Evolutionary conservation across 768 basidiomycete species (phyloP).

Genomic region (Pleurotus platypus): DNA sequence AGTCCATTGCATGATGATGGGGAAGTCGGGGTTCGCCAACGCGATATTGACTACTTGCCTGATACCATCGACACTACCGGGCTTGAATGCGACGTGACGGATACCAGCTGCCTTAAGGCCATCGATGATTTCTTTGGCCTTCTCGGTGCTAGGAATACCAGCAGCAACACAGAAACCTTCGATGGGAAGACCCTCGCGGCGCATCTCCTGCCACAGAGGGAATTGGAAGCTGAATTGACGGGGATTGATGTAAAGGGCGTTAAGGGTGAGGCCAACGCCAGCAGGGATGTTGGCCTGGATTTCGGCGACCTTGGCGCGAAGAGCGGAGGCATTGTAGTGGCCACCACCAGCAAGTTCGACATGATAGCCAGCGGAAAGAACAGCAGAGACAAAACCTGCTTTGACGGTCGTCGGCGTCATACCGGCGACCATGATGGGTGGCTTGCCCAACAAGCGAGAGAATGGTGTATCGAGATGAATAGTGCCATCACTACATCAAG

Average conservation of each 20-base stretch:
- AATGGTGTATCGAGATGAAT: conserved; percentile 94
- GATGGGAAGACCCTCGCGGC: conserved; percentile 88
- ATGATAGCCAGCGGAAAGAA: conserved; percentile 92
- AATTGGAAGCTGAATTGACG: conserved; percentile 97
- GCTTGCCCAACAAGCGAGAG: conserved; percentile 92
- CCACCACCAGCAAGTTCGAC: conserved; percentile 97
- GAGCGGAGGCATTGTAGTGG: conserved; percentile 88
- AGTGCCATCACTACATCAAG: conserved; percentile 69
- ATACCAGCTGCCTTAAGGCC: conserved; percentile 82
- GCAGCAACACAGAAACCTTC: conserved; percentile 99
- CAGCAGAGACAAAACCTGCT: conserved; percentile 90
- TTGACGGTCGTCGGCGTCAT: conserved; percentile 99
- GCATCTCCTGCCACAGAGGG: conserved; percentile 98
- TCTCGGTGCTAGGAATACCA: conserved; percentile 94
- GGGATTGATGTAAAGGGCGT: conserved; percentile 97
- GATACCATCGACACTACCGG: conserved; percentile 96
- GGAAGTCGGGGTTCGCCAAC: conserved; percentile 89
- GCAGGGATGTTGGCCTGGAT: conserved; percentile 82
- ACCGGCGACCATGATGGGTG: conserved; percentile 98
- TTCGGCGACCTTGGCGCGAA: conserved; percentile 89
- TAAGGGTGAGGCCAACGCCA: conserved; percentile 91
- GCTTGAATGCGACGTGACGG: conserved; percentile 97
- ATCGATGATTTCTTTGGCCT: conserved; percentile 93
- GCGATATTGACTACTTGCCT: conserved; percentile 97
- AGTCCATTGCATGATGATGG: conserved; percentile 98